These are phyloP conservation scores for Plantago ovata DNA, from an alignment of 257 asterid genomes.

Conservation along the genomic window DNA sequence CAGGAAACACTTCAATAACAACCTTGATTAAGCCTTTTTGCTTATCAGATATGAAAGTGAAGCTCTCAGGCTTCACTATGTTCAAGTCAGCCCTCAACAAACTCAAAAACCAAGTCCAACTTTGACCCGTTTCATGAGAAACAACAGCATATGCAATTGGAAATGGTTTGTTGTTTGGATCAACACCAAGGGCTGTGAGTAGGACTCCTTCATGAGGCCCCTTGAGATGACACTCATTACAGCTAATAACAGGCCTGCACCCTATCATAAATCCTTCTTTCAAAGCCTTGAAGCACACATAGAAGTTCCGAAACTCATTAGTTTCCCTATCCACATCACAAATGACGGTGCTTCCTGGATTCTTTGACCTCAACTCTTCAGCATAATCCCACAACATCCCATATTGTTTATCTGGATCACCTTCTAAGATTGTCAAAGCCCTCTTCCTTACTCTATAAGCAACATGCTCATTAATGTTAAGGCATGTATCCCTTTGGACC, in stretches of 20 bases:
- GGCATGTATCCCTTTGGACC: too few species aligned
- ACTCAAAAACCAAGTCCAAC: not conserved
- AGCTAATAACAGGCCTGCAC: not conserved
- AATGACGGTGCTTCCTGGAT: not conserved
- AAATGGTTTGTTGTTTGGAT: not conserved
- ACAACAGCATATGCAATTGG: not conserved
- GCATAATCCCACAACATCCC: conserved; percentile 1
- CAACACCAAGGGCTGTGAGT: not conserved
- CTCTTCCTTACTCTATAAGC: not conserved
- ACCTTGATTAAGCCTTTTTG: not conserved
- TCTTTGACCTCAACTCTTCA: not conserved
- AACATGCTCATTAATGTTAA: not conserved
- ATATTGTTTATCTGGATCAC: not conserved
- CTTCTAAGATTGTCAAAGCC: not conserved
- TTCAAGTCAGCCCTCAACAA: not conserved
- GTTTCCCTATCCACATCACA: not conserved
- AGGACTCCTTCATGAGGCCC: not conserved
- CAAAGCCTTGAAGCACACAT: not conserved
- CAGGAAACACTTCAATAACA: not conserved
- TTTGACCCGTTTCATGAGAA: not conserved
- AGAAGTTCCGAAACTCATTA: not conserved
- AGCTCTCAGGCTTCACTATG: not conserved
- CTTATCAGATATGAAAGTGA: not conserved
- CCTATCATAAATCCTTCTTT: not conserved
- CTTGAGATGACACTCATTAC: not conserved